phyloP scores from a whole-genome alignment of 2,329 filamentous ascomycete genomes.

The Fusarium goolgardi region DNA sequence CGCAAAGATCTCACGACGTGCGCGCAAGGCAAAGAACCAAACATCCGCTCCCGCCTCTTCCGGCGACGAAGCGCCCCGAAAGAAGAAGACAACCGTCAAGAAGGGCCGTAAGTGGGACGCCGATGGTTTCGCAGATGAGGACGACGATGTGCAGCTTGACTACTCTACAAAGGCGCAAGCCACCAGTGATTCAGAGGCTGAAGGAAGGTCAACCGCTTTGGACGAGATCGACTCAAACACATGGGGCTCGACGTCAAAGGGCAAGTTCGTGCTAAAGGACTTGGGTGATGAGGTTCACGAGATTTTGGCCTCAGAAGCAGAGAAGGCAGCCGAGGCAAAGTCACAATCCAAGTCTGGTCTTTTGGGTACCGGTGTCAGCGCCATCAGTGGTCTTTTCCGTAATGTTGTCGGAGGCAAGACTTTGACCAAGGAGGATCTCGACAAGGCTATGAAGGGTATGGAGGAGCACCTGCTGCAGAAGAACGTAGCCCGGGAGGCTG shows the following conservation, averaged over 20 bases:
- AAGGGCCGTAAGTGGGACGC: conserved; percentile 93
- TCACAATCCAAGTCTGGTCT: conserved; percentile 69
- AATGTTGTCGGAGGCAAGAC: conserved; percentile 97
- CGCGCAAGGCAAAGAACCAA: conserved; percentile 76
- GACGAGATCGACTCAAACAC: conserved; percentile 81
- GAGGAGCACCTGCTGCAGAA: conserved; percentile 94
- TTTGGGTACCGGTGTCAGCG: conserved; percentile 81
- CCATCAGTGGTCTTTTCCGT: conserved; percentile 88
- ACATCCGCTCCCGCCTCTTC: conserved; percentile 77
- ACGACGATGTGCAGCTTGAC: conserved; percentile 82
- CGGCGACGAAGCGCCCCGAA: conserved; percentile 79
- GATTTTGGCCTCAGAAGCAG: conserved; percentile 82
- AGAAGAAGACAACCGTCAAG: conserved; percentile 82
- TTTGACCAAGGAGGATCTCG: conserved; percentile 86
- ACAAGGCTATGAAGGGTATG: conserved; percentile 95
- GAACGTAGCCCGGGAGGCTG: conserved; percentile 95
- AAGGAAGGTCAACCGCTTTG: conserved; percentile 69
- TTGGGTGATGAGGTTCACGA: conserved; percentile 92
- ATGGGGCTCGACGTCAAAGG: conserved; percentile 89
- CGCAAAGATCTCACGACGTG: conserved; percentile 81
- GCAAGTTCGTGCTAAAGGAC: conserved; percentile 94
- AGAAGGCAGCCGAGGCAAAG: conserved; percentile 62
- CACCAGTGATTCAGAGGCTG: conserved; percentile 64
- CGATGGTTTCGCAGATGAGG: conserved; percentile 87
- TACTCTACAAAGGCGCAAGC: conserved; percentile 78